These are phyloP conservation scores for Fusarium acutatum DNA, from an alignment of 2,329 filamentous ascomycete genomes.

Conservation along the genomic window DNA sequence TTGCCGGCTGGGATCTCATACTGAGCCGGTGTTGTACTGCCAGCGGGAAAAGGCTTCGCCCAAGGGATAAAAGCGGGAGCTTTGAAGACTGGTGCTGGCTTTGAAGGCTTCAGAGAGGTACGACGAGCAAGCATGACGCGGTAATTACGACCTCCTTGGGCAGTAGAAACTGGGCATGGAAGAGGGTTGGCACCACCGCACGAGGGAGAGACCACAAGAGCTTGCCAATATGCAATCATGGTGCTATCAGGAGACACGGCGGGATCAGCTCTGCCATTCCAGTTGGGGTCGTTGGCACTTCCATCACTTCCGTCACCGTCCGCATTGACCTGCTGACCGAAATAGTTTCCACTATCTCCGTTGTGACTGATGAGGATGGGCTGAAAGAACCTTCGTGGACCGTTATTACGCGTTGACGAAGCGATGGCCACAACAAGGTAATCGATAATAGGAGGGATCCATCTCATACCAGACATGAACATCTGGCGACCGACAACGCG, in stretches of 20 bases:
- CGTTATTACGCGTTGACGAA: constrained; percentile 57
- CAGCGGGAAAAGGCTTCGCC: neutral
- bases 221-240: constrained; percentile 53
- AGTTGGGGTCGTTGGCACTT: constrained; percentile 54
- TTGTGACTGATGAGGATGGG: constrained; percentile 54
- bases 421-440: constrained; percentile 44
- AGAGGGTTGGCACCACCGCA: constrained; percentile 56
- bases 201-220: constrained; percentile 41
- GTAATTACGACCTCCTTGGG: constrained; percentile 49
- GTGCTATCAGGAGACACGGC: constrained; percentile 53
- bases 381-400: constrained; percentile 55
- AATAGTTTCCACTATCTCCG: constrained; percentile 56
- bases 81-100: constrained; percentile 27
- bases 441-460: constrained; percentile 54
- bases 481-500: constrained; percentile 52
- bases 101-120: constrained; percentile 40
- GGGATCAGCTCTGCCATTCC: constrained; percentile 59
- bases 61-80: neutral
- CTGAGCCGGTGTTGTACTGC: neutral
- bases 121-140: constrained; percentile 54
- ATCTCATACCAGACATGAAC: constrained; percentile 51
- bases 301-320: constrained; percentile 46
- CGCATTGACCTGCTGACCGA: constrained; percentile 54
- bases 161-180: constrained; percentile 51
- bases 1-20: neutral